Base-by-base conservation (phyloP, 495 filamentous ascomycete species). In the Aspergillus coremiiformis region DNA sequence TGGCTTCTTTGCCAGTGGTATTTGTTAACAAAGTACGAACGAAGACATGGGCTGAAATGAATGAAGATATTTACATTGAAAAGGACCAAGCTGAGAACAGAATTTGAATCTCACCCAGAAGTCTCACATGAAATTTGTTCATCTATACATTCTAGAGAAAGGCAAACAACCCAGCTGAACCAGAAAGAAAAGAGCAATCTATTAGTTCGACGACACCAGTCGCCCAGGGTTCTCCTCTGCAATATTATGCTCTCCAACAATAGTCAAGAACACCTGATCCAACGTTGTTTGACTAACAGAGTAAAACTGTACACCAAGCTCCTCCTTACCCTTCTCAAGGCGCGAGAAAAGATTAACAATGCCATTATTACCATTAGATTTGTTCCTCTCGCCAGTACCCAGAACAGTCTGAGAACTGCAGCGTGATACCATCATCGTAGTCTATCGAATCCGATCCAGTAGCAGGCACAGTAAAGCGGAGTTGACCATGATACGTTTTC, bases 181-280 rank as follows among this genome's bases (percentile, higher is more conserved):
- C n/a, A 8, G n/a, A 6, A 20, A 41, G 5, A 12, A 20, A 11
- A 41, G 15, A 12, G 5, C 4, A 21, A 19, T 27, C 15, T 49
- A 49, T 41, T n/a, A 21, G 19, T 41, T 41, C 12, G 6, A n/a
- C 7, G 32, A 35, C 6, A 12, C 14, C 20, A 6, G 6, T 6
- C 4, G 37, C 8, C 21, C 49, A 9, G 53, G 53, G 50, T 86
- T 84, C 70, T 92, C 89, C 67, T 94, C 90, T 47, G 76, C 67
- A 2, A 94, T 79, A 66, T 88, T 79, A 64, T 92, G 84, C 64
- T 78, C 77, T 15, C 81, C 80, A 0, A 93, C 87, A 54, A 94
- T 89, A 33, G 70, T 80, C 70, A 95, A 69, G 67, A 95, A 95
- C 0, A 94, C 88, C 71, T 93, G 85, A 67, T 94, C 90, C 52